phyloP scores from a whole-genome alignment of 73 alveolate genomes.

The Paraurostyla sp. region DNA sequence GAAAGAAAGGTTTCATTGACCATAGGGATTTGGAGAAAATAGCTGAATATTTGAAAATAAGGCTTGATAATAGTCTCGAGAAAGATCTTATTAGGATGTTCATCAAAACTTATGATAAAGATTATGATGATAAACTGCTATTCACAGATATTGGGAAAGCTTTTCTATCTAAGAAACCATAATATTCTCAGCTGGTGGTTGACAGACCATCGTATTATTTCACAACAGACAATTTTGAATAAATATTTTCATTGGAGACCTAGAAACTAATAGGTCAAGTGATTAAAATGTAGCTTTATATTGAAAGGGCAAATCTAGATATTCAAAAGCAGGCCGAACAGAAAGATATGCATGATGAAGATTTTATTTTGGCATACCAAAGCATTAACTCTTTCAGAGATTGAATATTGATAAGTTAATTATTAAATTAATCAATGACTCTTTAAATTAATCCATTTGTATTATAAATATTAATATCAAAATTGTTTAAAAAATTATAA shows the following conservation, averaged over 20 bases:
- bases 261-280: slow-evolving; percentile 17
- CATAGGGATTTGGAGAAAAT: neutral
- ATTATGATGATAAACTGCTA: slow-evolving; percentile 18
- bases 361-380: slow-evolving; percentile 9
- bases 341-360: slow-evolving; percentile 23
- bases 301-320: neutral
- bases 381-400: slow-evolving; percentile 37
- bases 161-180: slow-evolving; percentile 6
- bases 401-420: too few species aligned
- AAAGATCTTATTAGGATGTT: slow-evolving; percentile 1
- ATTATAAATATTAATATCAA: too few species aligned
- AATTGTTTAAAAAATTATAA: too few species aligned
- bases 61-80: neutral
- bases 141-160: slow-evolving; percentile 52
- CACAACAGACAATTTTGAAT: neutral
- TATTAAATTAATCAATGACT: too few species aligned
- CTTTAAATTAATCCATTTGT: too few species aligned
- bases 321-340: neutral
- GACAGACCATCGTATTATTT: slow-evolving; percentile 8
- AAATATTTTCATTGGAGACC: slow-evolving; percentile 41
- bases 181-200: slow-evolving; percentile 20
- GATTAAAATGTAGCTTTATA: slow-evolving; percentile 38
- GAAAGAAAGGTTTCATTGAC: slow-evolving; percentile 26
- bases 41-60: neutral
- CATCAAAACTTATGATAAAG: slow-evolving; percentile 20